Evolutionary conservation across 768 basidiomycete species (phyloP), one percentile per base, ranked within the genome.

Genomic region (Macrolepiota fuliginosa): DNA sequence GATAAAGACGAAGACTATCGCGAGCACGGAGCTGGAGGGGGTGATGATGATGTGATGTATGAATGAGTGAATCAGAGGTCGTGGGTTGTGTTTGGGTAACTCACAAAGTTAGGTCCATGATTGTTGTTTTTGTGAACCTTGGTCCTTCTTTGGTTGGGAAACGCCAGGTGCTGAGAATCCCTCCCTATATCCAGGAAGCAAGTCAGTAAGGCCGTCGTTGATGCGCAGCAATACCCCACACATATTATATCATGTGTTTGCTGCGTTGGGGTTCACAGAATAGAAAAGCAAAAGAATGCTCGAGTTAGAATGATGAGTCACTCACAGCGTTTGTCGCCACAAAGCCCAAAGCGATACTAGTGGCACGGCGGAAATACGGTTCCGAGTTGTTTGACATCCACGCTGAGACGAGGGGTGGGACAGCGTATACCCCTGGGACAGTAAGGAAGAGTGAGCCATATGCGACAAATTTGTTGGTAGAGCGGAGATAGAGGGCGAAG

Each of bases 351-450:
- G 74, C 74, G 39, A 76, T 69, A 63, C 73, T 74, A 0, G 73
- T 73, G 9, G 76, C 76, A 51, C 76, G 68, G 7, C 76, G 71
- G 61, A 70, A 77, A 62, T 76, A 67, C 2, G 75, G 74, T 47
- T 76, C 76, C 17, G 73, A 74, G 54, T 77, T 77, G 46, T 77
- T 77, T 1, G 74, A 66, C 71, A 75, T 70, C 76, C 75, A 77
- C 25, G 75, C 74, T 24, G 67, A 65, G 1, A 72, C 32, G 10
- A 73, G 63, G 2, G 76, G 76, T 0, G 71, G 67, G 11, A 63
- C 40, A 1, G 70, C 73, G 50, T 75, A 77, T 0, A 73, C 69
- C 0, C 76, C 76, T 0, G 75, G 74, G 4, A 77, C 71, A 27
- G 71, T 73, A 2, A 77, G 63, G 64, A 69, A 77, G 12, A 77